Conservation (phyloP, 1,139 yeast genomes). For the Kodamaea suecica region DNA sequence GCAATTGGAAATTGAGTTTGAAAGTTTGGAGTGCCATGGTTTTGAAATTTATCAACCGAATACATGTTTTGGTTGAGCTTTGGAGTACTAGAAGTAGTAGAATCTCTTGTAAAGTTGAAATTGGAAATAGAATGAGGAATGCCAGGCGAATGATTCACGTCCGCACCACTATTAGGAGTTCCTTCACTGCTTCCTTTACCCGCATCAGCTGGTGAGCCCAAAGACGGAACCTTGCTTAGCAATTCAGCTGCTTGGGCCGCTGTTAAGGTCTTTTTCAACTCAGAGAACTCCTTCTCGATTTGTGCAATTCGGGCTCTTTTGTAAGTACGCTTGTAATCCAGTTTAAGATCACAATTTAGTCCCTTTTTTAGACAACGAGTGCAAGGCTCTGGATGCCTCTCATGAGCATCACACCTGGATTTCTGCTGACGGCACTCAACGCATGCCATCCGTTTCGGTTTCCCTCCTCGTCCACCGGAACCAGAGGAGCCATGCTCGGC, state of each 20-base stretch:
- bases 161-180: not conserved
- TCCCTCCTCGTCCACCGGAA: conserved; percentile 5
- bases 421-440: conserved; percentile 96
- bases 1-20: no score
- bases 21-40: no score
- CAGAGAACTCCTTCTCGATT: conserved; percentile 75
- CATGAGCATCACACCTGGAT: conserved; percentile 82
- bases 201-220: conserved; percentile 8
- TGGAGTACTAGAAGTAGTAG: not conserved
- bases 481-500: conserved; percentile 6
- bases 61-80: no score
- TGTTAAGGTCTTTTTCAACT: conserved; percentile 58
- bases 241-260: conserved; percentile 49
- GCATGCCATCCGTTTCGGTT: conserved; percentile 72
- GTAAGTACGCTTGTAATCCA: conserved; percentile 83
- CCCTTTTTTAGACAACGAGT: conserved; percentile 72
- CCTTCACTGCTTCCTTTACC: not conserved
- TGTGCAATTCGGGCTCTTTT: conserved; percentile 83
- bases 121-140: no score
- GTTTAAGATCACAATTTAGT: conserved; percentile 66
- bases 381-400: conserved; percentile 76
- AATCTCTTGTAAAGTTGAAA: no score
- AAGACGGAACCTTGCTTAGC: conserved; percentile 31
- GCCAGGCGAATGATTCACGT: no score
- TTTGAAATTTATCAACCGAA: no score